phyloP scores from a whole-genome alignment of 768 basidiomycete species.

The Chiua virens region DNA sequence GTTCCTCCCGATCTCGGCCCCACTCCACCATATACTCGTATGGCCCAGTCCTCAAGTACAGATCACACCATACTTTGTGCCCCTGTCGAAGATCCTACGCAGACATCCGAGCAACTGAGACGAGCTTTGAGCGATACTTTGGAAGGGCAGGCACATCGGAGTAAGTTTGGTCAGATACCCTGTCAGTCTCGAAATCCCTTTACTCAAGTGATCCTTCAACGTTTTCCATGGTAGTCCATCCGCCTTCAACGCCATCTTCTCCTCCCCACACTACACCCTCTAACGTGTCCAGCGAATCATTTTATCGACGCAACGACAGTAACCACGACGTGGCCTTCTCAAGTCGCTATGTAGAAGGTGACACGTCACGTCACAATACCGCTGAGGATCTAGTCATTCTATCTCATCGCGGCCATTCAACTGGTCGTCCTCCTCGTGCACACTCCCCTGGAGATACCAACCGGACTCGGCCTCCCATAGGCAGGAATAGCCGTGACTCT shows the following conservation, averaged over 20 bases:
- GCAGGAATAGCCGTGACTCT: background rate
- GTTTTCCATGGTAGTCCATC: background rate
- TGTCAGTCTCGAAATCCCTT: background rate
- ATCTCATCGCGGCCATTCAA: background rate
- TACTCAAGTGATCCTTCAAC: background rate
- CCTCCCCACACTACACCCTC: background rate
- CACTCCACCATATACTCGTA: constrained; percentile 25
- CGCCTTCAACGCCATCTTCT: background rate
- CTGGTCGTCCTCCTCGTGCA: background rate
- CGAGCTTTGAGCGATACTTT: constrained; percentile 12
- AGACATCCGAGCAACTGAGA: constrained; percentile 23
- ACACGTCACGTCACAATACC: no score
- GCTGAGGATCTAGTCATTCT: constrained; percentile 22
- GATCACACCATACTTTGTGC: background rate
- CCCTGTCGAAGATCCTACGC: constrained; percentile 8
- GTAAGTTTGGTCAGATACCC: background rate
- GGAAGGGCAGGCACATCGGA: background rate
- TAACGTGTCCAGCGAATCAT: background rate
- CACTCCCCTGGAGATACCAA: constrained; percentile 4
- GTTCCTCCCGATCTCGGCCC: constrained; percentile 15
- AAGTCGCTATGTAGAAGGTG: no score
- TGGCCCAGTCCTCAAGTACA: background rate
- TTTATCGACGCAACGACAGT: background rate
- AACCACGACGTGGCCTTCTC: background rate
- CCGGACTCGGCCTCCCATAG: background rate